Evolutionary conservation across 768 basidiomycete genomes (phyloP).

Genomic region (Pholiota molesta): DNA sequence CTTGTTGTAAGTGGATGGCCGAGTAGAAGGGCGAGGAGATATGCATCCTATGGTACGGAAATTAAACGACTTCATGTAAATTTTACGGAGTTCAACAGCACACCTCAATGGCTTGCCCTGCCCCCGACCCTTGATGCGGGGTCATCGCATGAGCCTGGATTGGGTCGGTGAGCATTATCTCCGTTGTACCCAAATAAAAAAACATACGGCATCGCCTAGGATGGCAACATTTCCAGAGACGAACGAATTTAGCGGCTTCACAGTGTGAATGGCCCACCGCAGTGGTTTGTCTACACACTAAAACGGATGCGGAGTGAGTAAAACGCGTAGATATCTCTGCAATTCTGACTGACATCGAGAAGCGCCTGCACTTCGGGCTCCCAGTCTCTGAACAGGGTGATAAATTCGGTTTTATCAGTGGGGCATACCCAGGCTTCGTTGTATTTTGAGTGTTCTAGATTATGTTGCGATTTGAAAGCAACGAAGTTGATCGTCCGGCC

Average conservation of each 20-base stretch:
- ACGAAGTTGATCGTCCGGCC: slow-evolving; percentile 66
- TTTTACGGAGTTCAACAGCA: slow-evolving; percentile 13
- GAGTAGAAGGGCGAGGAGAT: slow-evolving; percentile 45
- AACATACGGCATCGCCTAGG: slow-evolving; percentile 52
- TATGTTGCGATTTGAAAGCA: slow-evolving; percentile 53
- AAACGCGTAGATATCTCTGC: not conserved
- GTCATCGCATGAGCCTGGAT: slow-evolving; percentile 54
- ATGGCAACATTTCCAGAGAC: slow-evolving; percentile 52
- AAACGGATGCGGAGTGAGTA: not conserved
- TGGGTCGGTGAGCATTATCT: slow-evolving; percentile 8
- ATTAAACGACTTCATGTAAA: not conserved
- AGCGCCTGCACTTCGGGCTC: slow-evolving; percentile 63
- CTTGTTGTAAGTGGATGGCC: slow-evolving; percentile 45
- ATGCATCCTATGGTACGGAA: slow-evolving; percentile 46
- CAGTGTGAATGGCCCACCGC: slow-evolving; percentile 67
- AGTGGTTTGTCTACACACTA: slow-evolving; percentile 57
- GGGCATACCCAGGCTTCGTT: slow-evolving; percentile 55
- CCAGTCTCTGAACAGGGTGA: slow-evolving; percentile 49
- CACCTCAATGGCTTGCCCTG: slow-evolving; percentile 62
- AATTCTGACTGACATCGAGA: slow-evolving; percentile 44
- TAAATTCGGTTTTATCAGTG: slow-evolving; percentile 47
- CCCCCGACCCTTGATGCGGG: slow-evolving; percentile 60
- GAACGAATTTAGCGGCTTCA: slow-evolving; percentile 53
- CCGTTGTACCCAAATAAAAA: not conserved
- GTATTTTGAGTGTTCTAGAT: slow-evolving; percentile 53